Conservation (phyloP, 345 rosid genomes). For the Streptanthus diversifolius region DNA sequence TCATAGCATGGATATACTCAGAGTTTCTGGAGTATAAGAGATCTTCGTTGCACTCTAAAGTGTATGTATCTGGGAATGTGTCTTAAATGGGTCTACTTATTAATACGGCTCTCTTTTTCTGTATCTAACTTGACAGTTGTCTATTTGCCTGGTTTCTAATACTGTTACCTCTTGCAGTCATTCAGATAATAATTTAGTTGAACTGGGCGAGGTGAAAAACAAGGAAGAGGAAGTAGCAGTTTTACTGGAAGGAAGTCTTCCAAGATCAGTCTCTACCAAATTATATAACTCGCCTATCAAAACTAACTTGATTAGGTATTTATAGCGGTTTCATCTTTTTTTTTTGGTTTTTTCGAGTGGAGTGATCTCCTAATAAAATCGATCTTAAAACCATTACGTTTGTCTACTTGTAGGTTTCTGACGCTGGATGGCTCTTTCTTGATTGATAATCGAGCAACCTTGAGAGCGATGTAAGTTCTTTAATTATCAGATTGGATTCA, state of each 20-base stretch:
- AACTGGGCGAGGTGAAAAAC: constrained; percentile 52
- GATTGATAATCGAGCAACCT: constrained; percentile 79
- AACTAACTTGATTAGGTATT: constrained; percentile 69
- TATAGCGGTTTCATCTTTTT: not conserved
- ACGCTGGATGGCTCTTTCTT: constrained; percentile 88
- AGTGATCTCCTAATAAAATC: not conserved
- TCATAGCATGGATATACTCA: constrained; percentile 84
- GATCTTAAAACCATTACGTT: constrained; percentile 13
- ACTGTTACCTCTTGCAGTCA: constrained; percentile 73
- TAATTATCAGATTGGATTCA: not conserved
- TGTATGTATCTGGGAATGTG: constrained; percentile 45
- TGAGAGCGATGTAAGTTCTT: constrained; percentile 74
- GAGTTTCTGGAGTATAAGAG: constrained; percentile 72
- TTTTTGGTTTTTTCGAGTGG: not conserved
- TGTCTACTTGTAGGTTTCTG: constrained; percentile 56
- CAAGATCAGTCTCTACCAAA: constrained; percentile 70
- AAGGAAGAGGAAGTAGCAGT: constrained; percentile 82
- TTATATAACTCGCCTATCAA: constrained; percentile 55
- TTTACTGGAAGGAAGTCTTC: constrained; percentile 84
- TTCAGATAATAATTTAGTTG: constrained; percentile 84
- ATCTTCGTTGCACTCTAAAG: constrained; percentile 55
- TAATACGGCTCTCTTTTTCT: not conserved
- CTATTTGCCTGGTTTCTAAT: not conserved
- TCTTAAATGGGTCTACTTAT: not conserved
- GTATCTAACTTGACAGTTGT: not conserved